Evolutionary conservation across 495 filamentous ascomycete genomes (phyloP).

Genomic region (Symbiotaphrina buchneri): DNA sequence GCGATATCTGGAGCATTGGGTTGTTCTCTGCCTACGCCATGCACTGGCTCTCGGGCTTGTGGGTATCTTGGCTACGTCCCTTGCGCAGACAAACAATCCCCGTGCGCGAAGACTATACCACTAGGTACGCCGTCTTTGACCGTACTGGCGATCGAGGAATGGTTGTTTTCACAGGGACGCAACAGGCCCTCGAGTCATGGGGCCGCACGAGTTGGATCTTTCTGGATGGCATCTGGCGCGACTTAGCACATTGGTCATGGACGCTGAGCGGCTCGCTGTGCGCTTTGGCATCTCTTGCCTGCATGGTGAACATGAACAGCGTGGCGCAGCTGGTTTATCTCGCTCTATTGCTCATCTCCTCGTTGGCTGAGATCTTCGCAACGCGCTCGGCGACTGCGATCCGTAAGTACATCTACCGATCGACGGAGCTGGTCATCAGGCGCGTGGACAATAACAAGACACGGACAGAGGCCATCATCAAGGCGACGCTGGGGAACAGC

Average conservation of each 20-base stretch:
- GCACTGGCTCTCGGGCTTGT: not conserved
- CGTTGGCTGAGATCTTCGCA: slow-evolving; percentile 11
- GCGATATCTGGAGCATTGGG: not conserved
- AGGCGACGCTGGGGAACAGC: slow-evolving; percentile 9
- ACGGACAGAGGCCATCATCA: slow-evolving; percentile 10
- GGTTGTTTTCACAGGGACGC: too few species aligned
- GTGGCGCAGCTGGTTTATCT: slow-evolving; percentile 11
- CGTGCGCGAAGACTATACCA: too few species aligned
- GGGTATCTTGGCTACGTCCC: not conserved
- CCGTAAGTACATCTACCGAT: slow-evolving; percentile 8
- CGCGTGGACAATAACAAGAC: slow-evolving; percentile 7
- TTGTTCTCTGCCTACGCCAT: not conserved
- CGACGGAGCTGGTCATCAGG: not conserved
- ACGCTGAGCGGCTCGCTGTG: slow-evolving; percentile 10
- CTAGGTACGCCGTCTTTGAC: too few species aligned
- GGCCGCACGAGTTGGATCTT: too few species aligned
- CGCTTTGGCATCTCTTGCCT: slow-evolving; percentile 11
- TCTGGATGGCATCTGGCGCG: not conserved
- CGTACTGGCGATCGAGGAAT: too few species aligned
- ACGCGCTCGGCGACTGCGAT: slow-evolving; percentile 10
- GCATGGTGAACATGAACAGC: slow-evolving; percentile 15
- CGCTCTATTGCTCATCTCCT: slow-evolving; percentile 9
- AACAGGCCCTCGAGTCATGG: too few species aligned
- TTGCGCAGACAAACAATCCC: not conserved
- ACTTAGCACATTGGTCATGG: slow-evolving; percentile 10